Percentiles rank a stretch among this genome's conserved stretches.
Evolutionary conservation across 2,329 filamentous ascomycete genomes (phyloP).

Genomic region (Fusarium brachygibbosum): DNA sequence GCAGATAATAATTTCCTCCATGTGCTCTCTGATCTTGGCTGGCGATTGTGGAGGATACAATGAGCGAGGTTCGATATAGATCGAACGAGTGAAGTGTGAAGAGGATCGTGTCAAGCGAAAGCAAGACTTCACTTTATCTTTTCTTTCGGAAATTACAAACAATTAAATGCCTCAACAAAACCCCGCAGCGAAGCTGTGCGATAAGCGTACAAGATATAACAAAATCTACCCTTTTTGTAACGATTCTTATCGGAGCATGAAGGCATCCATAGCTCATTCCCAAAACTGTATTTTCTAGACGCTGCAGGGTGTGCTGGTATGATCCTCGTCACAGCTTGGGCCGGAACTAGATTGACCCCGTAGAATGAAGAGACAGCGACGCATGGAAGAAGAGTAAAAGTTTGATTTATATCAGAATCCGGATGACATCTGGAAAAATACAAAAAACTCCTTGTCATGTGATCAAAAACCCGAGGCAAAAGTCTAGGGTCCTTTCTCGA

Average conservation of each 20-base stretch:
- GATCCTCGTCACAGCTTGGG: background rate
- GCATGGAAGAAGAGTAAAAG: background rate
- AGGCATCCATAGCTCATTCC: background rate
- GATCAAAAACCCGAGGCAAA: too few species aligned
- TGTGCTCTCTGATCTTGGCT: background rate
- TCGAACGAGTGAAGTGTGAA: background rate
- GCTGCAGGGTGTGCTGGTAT: background rate
- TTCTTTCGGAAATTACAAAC: background rate
- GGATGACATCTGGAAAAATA: too few species aligned
- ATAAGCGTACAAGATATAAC: background rate
- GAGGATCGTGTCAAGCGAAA: background rate
- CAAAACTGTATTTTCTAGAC: background rate
- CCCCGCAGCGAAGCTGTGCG: background rate
- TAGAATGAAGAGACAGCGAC: background rate
- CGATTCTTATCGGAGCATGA: background rate
- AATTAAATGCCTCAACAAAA: constrained; percentile 2
- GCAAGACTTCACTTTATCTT: background rate
- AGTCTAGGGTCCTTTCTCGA: too few species aligned
- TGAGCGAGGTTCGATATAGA: background rate
- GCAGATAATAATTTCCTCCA: constrained; percentile 29
- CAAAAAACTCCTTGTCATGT: too few species aligned
- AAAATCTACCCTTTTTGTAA: background rate
- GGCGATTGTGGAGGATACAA: too few species aligned
- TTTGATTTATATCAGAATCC: background rate
- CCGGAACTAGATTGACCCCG: background rate